These are phyloP conservation scores for Sugiyamaella mastotermitis DNA, from an alignment of 805 yeast genomes.

Conservation along the genomic window DNA sequence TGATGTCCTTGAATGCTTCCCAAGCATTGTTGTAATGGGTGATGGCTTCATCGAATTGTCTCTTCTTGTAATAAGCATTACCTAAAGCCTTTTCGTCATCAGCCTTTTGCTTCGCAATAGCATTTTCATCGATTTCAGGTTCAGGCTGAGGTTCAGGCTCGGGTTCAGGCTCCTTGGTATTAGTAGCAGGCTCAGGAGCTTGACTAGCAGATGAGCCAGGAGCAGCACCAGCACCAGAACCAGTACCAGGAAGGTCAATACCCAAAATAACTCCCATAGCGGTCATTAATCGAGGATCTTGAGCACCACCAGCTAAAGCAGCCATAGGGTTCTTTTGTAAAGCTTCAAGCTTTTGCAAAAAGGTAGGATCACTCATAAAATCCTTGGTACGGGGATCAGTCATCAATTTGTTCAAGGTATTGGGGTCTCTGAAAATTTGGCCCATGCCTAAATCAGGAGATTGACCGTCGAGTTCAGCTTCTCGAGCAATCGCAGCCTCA, in stretches of 20 bases:
- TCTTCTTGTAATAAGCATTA: slow-evolving; percentile 76
- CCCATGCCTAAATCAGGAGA: slow-evolving; percentile 72
- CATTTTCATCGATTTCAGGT: slow-evolving; percentile 34
- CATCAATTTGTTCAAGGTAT: slow-evolving; percentile 65
- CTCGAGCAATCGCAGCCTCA: slow-evolving; percentile 48
- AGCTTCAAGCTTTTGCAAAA: slow-evolving; percentile 58
- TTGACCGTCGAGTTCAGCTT: slow-evolving; percentile 37
- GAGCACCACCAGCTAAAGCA: slow-evolving; percentile 59
- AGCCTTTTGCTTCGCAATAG: slow-evolving; percentile 30
- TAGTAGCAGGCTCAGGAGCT: slow-evolving; percentile 12
- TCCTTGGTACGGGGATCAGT: slow-evolving; percentile 83
- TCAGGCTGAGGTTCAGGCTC: slow-evolving; percentile 28
- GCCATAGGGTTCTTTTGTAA: slow-evolving; percentile 66
- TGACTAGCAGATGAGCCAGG: slow-evolving; percentile 13
- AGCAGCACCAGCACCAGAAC: slow-evolving; percentile 16
- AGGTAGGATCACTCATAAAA: slow-evolving; percentile 77
- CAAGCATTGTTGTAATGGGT: slow-evolving; percentile 81
- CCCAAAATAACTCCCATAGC: slow-evolving; percentile 84
- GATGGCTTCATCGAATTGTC: slow-evolving; percentile 90
- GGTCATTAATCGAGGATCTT: slow-evolving; percentile 84
- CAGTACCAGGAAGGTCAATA: slow-evolving; percentile 40
- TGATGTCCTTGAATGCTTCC: slow-evolving; percentile 74
- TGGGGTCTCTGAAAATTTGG: slow-evolving; percentile 74
- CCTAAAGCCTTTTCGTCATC: slow-evolving; percentile 72
- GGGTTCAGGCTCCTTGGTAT: slow-evolving; percentile 21